These are phyloP conservation scores for Poteriospumella lacustris DNA, from an alignment of 108 stramenopile genomes.

Conservation along the genomic window DNA sequence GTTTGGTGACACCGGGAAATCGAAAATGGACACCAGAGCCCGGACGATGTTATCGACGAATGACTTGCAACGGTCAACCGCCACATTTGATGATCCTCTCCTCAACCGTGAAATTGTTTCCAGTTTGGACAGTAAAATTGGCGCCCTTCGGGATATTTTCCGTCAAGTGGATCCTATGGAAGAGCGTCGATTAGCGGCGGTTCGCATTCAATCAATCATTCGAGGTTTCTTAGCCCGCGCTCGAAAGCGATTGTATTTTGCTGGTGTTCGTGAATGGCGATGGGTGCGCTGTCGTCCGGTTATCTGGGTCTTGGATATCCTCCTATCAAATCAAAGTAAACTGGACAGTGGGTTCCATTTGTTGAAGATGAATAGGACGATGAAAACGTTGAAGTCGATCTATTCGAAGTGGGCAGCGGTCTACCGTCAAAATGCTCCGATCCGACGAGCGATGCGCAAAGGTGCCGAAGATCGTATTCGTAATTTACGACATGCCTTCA, in stretches of 20 bases:
- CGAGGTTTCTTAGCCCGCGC: neutral
- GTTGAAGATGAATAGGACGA: neutral
- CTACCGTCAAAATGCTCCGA: neutral
- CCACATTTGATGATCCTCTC: too few relatives aligned
- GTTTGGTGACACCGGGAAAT: too few relatives aligned
- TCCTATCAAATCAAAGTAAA: constrained; percentile 17
- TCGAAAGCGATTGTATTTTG: neutral
- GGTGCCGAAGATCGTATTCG: neutral
- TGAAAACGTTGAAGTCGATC: neutral
- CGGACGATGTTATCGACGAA: too few relatives aligned
- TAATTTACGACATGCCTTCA: neutral
- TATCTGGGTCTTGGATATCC: constrained; percentile 4
- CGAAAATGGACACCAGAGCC: too few relatives aligned
- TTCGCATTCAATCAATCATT: neutral
- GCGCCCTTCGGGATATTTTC: neutral
- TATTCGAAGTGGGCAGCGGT: neutral
- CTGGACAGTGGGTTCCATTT: constrained; percentile 4
- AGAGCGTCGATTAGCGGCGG: neutral
- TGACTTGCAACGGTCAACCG: too few relatives aligned
- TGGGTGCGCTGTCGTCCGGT: neutral
- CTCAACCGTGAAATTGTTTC: neutral
- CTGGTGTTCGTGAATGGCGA: neutral
- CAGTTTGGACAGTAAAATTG: constrained; percentile 14
- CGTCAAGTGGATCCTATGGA: constrained; percentile 15
- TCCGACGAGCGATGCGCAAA: neutral